phyloP scores from a whole-genome alignment of 495 filamentous ascomycete species.

The Tuber borchii region DNA sequence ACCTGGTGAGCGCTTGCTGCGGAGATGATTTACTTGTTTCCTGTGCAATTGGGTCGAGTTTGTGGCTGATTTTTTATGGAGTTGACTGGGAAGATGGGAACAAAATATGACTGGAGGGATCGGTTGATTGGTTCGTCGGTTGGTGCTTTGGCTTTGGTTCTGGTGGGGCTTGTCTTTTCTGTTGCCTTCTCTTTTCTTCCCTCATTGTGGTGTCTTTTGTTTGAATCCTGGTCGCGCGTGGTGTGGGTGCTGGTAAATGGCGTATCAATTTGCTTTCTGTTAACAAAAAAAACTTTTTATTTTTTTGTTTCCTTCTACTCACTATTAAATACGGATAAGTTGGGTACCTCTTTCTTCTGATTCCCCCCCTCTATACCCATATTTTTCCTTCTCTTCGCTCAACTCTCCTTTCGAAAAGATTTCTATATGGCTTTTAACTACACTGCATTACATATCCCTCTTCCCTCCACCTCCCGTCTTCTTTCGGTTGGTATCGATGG shows the following conservation, averaged over 20 bases:
- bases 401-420: neutral
- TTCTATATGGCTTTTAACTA: neutral
- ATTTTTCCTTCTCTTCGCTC: neutral
- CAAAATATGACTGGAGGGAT: neutral
- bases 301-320: neutral
- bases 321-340: neutral
- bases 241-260: slow-evolving; percentile 3
- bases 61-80: neutral
- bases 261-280: neutral
- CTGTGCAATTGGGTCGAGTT: neutral
- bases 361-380: neutral
- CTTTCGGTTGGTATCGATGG: neutral
- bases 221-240: neutral
- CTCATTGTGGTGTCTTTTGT: neutral
- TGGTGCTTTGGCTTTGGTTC: slow-evolving; percentile 1
- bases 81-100: neutral
- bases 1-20: slow-evolving; percentile 10
- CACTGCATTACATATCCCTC: neutral
- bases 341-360: neutral
- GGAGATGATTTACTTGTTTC: slow-evolving; percentile 5
- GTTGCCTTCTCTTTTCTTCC: neutral
- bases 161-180: neutral
- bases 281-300: neutral
- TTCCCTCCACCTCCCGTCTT: neutral
- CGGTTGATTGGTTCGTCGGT: neutral